A percentile compares a stretch with the other conserved stretches of the same genome.
phyloP scores from a whole-genome alignment of 2,329 filamentous ascomycete species.

The Pseudonectria foliicola region DNA sequence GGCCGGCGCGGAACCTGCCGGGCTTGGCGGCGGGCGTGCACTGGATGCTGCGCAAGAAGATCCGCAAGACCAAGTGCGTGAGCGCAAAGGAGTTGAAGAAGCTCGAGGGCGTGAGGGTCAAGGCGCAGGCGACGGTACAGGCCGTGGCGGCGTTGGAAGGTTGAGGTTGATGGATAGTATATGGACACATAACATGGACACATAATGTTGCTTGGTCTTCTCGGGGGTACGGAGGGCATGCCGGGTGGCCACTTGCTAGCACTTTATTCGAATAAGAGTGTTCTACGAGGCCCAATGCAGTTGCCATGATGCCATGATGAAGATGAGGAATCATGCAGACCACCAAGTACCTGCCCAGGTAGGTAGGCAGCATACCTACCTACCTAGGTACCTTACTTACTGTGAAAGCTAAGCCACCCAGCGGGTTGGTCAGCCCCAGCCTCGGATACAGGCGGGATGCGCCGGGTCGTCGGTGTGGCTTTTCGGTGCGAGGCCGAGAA shows the following conservation, averaged over 20 bases:
- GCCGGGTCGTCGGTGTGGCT: constrained; percentile 1
- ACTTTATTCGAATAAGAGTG: no score
- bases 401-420: no score
- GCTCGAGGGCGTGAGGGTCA: constrained; percentile 31
- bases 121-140: constrained; percentile 25
- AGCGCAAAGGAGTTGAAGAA: constrained; percentile 40
- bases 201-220: no score
- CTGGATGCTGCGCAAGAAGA: constrained; percentile 71
- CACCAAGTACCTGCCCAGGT: no score
- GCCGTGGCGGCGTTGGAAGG: constrained; percentile 8
- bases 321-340: no score
- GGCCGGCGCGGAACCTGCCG: constrained; percentile 54
- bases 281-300: no score
- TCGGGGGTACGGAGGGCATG: no score
- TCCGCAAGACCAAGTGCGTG: constrained; percentile 56
- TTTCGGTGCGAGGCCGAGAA: no score
- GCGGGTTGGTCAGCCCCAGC: not conserved
- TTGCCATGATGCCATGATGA: no score
- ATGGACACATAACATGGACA: no score
- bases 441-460: not conserved
- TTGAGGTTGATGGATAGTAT: constrained; percentile 3
- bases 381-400: no score
- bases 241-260: no score
- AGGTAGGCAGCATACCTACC: not conserved
- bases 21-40: constrained; percentile 67